These are phyloP conservation scores for Mucor sp. DNA, from an alignment of 371 early-diverging fungal species.

Conservation along the genomic window DNA sequence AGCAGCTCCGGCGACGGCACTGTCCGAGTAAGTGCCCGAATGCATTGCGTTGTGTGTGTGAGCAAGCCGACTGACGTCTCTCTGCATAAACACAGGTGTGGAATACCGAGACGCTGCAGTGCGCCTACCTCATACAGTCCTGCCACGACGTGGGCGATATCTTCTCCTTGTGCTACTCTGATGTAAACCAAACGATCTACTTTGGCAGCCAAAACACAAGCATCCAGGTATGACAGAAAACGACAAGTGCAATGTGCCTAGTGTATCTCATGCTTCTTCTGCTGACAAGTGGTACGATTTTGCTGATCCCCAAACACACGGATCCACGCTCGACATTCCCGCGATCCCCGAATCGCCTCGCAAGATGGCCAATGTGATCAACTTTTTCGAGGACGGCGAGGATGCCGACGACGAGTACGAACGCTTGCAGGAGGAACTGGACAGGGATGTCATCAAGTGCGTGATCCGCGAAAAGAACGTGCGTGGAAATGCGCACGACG, in stretches of 20 bases:
- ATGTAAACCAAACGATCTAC: constrained; percentile 54
- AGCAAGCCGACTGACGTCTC: not conserved
- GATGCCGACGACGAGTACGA: constrained; percentile 19
- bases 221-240: constrained; percentile 59
- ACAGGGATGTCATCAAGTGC: constrained; percentile 51
- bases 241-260: not conserved
- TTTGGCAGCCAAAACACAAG: constrained; percentile 86
- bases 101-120: constrained; percentile 64
- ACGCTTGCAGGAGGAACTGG: constrained; percentile 21
- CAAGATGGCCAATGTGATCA: constrained; percentile 28
- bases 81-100: constrained; percentile 37
- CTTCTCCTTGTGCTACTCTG: constrained; percentile 69
- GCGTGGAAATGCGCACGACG: constrained; percentile 68
- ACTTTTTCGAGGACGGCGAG: constrained; percentile 27
- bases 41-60: not conserved
- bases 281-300: constrained; percentile 75
- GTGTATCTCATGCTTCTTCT: constrained; percentile 3
- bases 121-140: constrained; percentile 68
- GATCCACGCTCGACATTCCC: constrained; percentile 35
- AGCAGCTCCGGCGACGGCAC: constrained; percentile 60
- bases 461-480: constrained; percentile 60
- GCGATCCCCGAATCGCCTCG: constrained; percentile 43
- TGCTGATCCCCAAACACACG: constrained; percentile 51
- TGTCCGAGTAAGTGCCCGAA: constrained; percentile 32
- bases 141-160: constrained; percentile 78